phyloP scores from a whole-genome alignment of 2,329 filamentous ascomycete genomes.

The Samsoniella hepiali region DNA sequence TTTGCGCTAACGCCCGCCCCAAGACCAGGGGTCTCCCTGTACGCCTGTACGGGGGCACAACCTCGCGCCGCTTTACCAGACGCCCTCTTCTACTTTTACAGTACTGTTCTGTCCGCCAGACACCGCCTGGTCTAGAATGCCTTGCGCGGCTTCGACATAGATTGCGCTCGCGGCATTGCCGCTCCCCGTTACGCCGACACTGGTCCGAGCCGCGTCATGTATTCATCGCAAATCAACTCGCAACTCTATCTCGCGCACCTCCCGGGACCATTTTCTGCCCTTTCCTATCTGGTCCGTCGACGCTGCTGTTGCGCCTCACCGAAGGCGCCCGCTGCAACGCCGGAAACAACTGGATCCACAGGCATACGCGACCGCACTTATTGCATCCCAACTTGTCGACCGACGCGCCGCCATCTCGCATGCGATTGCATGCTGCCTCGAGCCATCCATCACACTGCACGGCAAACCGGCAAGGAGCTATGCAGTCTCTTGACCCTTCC shows the following conservation, averaged over 20 bases:
- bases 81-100: not conserved
- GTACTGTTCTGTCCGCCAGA: not conserved
- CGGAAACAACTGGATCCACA: not conserved
- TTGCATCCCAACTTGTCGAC: not conserved
- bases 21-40: constrained; percentile 12
- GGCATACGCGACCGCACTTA: not conserved
- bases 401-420: not conserved
- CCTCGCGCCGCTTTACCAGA: not conserved
- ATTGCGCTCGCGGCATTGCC: not conserved
- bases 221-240: not conserved
- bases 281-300: no score
- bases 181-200: not conserved
- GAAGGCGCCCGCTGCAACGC: not conserved
- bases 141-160: not conserved
- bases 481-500: not conserved
- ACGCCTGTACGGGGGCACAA: constrained; percentile 20
- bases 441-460: not conserved
- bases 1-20: not conserved
- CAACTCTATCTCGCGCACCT: not conserved
- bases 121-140: not conserved
- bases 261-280: no score
- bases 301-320: not conserved
- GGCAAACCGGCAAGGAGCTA: not conserved
- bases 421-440: not conserved
- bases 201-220: not conserved